A percentile compares a stretch with the other conserved stretches of the same genome.
phyloP scores from a whole-genome alignment of 805 yeast species.

The Scheffersomyces stipitis region DNA sequence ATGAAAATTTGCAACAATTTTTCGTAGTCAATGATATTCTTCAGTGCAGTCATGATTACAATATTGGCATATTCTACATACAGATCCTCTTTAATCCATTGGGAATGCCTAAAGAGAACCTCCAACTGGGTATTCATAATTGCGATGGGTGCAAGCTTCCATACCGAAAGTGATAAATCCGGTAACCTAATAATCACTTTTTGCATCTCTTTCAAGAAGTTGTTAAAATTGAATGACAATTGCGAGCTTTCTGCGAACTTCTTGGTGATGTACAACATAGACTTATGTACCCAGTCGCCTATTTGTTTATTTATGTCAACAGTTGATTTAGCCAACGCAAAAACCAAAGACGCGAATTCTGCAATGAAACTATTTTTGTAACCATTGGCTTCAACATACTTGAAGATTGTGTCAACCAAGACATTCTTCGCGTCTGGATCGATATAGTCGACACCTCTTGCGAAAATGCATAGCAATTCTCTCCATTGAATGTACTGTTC shows the following conservation, averaged over 20 bases:
- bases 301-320: conserved; percentile 19
- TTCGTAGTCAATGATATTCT: conserved; percentile 39
- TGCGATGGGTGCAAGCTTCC: conserved; percentile 43
- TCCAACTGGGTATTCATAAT: conserved; percentile 66
- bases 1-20: conserved; percentile 64
- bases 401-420: conserved; percentile 20
- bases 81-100: conserved; percentile 44
- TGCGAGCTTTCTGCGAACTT: conserved; percentile 52
- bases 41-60: conserved; percentile 36
- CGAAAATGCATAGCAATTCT: conserved; percentile 17
- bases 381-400: conserved; percentile 14
- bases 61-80: conserved; percentile 48
- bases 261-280: conserved; percentile 61
- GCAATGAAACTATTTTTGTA: conserved; percentile 29
- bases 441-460: conserved; percentile 9
- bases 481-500: conserved; percentile 11
- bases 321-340: conserved; percentile 24
- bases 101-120: conserved; percentile 45
- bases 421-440: conserved; percentile 9
- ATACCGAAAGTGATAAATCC: conserved; percentile 12
- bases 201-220: conserved; percentile 25
- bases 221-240: conserved; percentile 28
- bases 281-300: conserved; percentile 55
- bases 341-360: conserved; percentile 28
- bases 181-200: conserved; percentile 11